Evolutionary conservation across 78 protist species (phyloP).

Genomic region (Tieghemostelium lacteum): DNA sequence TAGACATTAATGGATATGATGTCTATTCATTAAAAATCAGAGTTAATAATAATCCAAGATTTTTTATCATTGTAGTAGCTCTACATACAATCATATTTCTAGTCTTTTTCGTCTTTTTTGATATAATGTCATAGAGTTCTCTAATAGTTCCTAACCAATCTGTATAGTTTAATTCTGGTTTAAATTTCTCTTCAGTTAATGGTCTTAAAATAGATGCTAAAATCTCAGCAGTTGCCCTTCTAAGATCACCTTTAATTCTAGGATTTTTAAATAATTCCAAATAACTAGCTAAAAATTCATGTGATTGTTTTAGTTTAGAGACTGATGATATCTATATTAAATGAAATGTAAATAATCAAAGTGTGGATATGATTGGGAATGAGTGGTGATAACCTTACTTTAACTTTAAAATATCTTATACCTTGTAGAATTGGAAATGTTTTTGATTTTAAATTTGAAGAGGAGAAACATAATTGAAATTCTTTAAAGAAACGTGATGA

Average conservation of each 20-base stretch:
- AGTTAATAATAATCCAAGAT: background rate
- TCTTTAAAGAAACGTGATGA: conserved; percentile 68
- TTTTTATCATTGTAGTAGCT: background rate
- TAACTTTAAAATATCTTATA: conserved; percentile 65
- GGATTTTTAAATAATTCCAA: conserved; percentile 61
- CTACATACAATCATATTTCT: conserved; percentile 50
- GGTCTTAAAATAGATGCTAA: conserved; percentile 70
- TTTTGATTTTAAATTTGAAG: conserved; percentile 12
- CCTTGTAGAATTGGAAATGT: conserved; percentile 56
- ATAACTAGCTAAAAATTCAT: conserved; percentile 41
- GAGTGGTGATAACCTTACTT: conserved; percentile 18
- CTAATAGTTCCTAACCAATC: conserved; percentile 53
- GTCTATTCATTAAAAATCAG: conserved; percentile 13
- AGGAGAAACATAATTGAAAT: conserved; percentile 39
- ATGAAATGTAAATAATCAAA: too few relatives aligned
- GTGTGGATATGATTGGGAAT: too few relatives aligned
- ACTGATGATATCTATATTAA: conserved; percentile 47
- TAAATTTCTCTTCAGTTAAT: conserved; percentile 62
- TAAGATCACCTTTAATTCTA: conserved; percentile 65
- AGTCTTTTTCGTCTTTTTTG: conserved; percentile 59
- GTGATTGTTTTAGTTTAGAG: conserved; percentile 71
- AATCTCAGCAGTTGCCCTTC: conserved; percentile 57
- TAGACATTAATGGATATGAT: conserved; percentile 75
- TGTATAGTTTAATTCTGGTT: conserved; percentile 49
- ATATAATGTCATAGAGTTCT: conserved; percentile 55